These are phyloP conservation scores for Skeletonema costatum DNA, from an alignment of 108 stramenopile species.

Conservation along the genomic window DNA sequence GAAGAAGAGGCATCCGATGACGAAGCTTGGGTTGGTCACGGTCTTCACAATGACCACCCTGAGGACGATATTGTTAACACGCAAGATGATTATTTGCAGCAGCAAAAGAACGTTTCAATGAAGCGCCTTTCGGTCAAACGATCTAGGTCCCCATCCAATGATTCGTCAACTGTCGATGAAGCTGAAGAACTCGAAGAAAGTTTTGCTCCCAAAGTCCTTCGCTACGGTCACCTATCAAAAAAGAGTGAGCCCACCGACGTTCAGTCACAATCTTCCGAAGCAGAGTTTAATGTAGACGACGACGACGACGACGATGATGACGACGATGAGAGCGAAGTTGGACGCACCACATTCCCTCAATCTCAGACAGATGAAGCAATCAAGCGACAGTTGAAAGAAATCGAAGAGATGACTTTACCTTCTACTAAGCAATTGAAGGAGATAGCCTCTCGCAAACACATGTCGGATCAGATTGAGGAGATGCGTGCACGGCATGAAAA, in stretches of 20 bases:
- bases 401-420: slow-evolving; percentile 28
- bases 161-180: not conserved
- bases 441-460: slow-evolving; percentile 18
- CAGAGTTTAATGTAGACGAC: slow-evolving; percentile 7
- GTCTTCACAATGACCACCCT: not conserved
- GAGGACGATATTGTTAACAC: slow-evolving; percentile 29
- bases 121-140: slow-evolving; percentile 42
- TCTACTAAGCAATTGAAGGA: slow-evolving; percentile 18
- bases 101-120: not conserved
- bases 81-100: slow-evolving; percentile 22
- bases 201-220: slow-evolving; percentile 32
- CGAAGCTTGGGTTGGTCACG: slow-evolving; percentile 2
- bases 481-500: slow-evolving; percentile 1
- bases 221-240: slow-evolving; percentile 4
- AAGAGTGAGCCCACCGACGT: not conserved
- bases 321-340: not conserved
- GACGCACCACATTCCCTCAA: slow-evolving; percentile 2
- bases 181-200: not conserved
- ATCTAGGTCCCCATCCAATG: not conserved
- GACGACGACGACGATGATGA: slow-evolving; percentile 6
- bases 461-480: slow-evolving; percentile 19
- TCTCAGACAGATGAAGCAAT: slow-evolving; percentile 30
- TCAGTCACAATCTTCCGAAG: slow-evolving; percentile 9
- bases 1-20: slow-evolving; percentile 27
- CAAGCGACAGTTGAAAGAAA: slow-evolving; percentile 23